A percentile compares a stretch with the other conserved stretches of the same genome.
Conservation (phyloP, 108 stramenopile species). For the Bacterosira constricta region DNA sequence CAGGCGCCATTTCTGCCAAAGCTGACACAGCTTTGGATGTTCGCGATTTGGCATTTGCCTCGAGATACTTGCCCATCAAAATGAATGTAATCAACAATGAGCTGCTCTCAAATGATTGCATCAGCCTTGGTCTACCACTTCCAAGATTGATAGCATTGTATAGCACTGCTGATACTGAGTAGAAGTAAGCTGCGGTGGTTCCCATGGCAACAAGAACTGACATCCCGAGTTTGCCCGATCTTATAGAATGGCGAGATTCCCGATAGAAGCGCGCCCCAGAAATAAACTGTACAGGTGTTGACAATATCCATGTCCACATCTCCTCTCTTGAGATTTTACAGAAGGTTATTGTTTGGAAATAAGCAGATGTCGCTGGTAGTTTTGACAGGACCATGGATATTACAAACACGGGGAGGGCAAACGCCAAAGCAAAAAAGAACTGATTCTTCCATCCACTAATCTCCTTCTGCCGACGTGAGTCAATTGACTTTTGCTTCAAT, state of each 20-base stretch:
- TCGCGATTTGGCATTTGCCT: conserved; percentile 53
- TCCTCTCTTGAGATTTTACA: conserved; percentile 46
- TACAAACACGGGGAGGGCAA: conserved; percentile 57
- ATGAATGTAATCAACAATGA: conserved; percentile 76
- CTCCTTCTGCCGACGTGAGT: conserved; percentile 43
- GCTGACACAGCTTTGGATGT: conserved; percentile 51
- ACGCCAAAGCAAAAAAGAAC: conserved; percentile 51
- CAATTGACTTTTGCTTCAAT: conserved; percentile 48
- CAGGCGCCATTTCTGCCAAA: conserved; percentile 52
- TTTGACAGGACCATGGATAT: conserved; percentile 56
- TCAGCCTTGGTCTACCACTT: conserved; percentile 33
- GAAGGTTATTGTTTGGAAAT: conserved; percentile 15
- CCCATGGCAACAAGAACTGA: conserved; percentile 82
- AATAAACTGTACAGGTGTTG: conserved; percentile 84
- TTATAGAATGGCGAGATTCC: conserved; percentile 60
- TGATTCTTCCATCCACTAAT: conserved; percentile 44
- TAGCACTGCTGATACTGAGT: conserved; percentile 59
- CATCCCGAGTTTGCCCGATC: conserved; percentile 76
- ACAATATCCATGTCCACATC: conserved; percentile 58
- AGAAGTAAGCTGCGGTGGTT: conserved; percentile 80
- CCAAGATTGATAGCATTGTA: conserved; percentile 33
- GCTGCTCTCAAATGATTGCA: conserved; percentile 78
- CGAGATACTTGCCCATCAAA: conserved; percentile 81
- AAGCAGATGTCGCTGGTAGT: conserved; percentile 21
- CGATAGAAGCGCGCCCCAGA: conserved; percentile 79